Evolutionary conservation across 331 rosid genomes (phyloP).

Genomic region (Ulmus americana): DNA sequence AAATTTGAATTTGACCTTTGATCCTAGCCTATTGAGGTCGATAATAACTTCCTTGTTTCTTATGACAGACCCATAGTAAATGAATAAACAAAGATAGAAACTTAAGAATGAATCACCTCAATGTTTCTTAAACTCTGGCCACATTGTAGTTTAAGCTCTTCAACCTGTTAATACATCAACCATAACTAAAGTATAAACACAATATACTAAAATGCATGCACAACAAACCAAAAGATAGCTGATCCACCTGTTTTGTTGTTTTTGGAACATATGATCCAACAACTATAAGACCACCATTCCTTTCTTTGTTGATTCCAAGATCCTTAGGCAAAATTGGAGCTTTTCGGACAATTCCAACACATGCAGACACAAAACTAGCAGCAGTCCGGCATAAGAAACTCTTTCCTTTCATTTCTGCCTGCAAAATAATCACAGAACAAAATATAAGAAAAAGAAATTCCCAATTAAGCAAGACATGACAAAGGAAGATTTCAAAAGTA

Average conservation of each 20-base stretch:
- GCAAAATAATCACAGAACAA: constrained; percentile 19
- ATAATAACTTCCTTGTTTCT: not conserved
- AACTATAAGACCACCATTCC: constrained; percentile 81
- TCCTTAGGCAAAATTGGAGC: constrained; percentile 83
- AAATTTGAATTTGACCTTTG: not conserved
- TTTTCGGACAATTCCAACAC: constrained; percentile 69
- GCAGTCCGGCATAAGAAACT: constrained; percentile 85
- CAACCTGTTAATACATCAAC: constrained; percentile 50
- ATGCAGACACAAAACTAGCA: constrained; percentile 88
- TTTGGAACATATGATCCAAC: constrained; percentile 95
- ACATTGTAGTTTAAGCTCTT: constrained; percentile 64
- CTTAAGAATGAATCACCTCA: constrained; percentile 53
- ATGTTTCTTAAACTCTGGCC: constrained; percentile 54
- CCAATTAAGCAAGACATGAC: constrained; percentile 16
- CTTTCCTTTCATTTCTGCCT: constrained; percentile 84
- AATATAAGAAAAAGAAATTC: constrained; percentile 16
- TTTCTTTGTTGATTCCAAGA: constrained; percentile 63
- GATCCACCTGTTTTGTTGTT: constrained; percentile 82
- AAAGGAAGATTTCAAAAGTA: constrained; percentile 10
- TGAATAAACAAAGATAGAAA: constrained; percentile 5
- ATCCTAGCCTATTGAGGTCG: not conserved
- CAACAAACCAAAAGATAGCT: constrained; percentile 18
- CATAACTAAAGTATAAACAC: constrained; percentile 20
- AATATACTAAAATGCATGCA: constrained; percentile 14
- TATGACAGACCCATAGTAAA: not conserved